Evolutionary conservation across 73 alveolate genomes (phyloP), one percentile per base, ranked within the genome.

Genomic region (Paramecium biaurelia): DNA sequence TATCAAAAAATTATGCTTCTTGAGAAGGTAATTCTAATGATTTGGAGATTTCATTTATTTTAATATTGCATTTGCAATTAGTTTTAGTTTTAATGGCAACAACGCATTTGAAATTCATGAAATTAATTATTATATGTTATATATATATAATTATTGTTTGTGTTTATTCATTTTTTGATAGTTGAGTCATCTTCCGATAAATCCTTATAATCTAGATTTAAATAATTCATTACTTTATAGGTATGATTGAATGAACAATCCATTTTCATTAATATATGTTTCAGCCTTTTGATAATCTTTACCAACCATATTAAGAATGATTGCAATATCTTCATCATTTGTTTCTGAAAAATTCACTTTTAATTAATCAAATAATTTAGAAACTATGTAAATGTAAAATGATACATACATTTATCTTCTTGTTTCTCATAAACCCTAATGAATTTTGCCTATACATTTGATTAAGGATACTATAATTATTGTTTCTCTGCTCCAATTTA

Each of bases 321-420:
- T 79, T 11, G 90, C 90, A 3, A 79, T 72, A 18, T 79, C 90
- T 79, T 79, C 90, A 24, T 79, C 90, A 79, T 79, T 79, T 18
- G 63, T 26, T 15, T 79, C 74, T 42, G 1, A 34, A 43, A 9
- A 43, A 79, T 23, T 30, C 4, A 15, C 5, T 79, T 79, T 41
- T 26, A 79, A 23, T 41, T 43, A 12, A 1, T 79, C 45, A 43
- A 23, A 43, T 4, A 79, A 34, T 47, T 79, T 9, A 24, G 45
- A 58, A 79, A 79, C 90, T 79, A 79, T 26, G 28, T 5, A 1
- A 10, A 30, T 14, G 5, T 26, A 26, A n/a, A 24, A 63, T 63
- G 47, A 53, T 53, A 53, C 26, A n/a, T 63, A 63, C 84, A 63
- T 63, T 63, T 63, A 9, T 63, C 84, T 23, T 63, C 84, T 30